Base-by-base conservation (phyloP, 768 basidiomycete species). In the Udeniomyces megalosporus region DNA sequence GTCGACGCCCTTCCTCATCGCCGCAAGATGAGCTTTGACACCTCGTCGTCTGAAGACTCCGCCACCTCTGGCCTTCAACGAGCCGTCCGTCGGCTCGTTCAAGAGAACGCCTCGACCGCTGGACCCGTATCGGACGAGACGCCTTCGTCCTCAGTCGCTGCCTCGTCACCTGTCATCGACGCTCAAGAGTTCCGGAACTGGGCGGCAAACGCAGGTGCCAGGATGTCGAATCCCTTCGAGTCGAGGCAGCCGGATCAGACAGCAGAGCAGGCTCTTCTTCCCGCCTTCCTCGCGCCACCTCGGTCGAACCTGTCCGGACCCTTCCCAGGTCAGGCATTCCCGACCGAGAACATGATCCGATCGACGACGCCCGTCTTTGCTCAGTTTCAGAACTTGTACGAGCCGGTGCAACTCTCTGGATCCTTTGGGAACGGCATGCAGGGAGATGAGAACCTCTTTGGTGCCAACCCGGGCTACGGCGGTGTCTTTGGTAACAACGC, bases 1-100 rank as follows among this genome's bases (percentile, higher is more conserved):
- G 67, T 70, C 11, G 68, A 61, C 2, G 65, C 68, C 5, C 46
- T 66, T 5, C 64, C 61, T 26, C 34, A 46, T 51, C 47, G 45
- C 32, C 61, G 54, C 48, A 57, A 50, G 29, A 56, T 69, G 29
- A 68, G 71, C 35, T 38, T 56, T 45, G 54, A 57, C 54, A 50
- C 55, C 15, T 50, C 35, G 22, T 38, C 54, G 17, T 57, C 61
- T 32, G 46, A 34, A 17, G 48, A 57, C 55, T 35, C 54, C 14
- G 31, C 38, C 17, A 24, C 17, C 24, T n/a, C 10, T 24, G 61
- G 54, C 20, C 61, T 62, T 7, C 61, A 62, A 44, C 54, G 61
- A 24, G 61, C 61, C 2, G 61, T 62, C 4, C 61, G 61, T 8
- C 54, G 55, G 2, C 56, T 62, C 38, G 61, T 62, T 14, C 60